Percentiles rank a stretch among this genome's conserved stretches.
Conservation (phyloP, 202 grass and related monocot genomes). For the Elaeis oleifera region DNA sequence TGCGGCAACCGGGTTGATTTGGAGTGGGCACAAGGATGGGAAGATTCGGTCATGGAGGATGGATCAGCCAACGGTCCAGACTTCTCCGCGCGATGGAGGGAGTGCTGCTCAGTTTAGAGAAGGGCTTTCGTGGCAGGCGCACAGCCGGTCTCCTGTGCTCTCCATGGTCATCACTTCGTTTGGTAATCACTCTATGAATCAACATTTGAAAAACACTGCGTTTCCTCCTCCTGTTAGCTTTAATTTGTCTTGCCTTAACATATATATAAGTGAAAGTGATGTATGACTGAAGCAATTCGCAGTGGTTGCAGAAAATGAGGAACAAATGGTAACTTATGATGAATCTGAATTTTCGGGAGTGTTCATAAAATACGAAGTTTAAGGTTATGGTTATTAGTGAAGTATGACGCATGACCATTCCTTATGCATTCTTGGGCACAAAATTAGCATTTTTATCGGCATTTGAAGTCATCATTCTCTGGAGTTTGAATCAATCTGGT, state of each 20-base stretch:
- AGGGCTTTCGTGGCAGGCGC: conserved; percentile 54
- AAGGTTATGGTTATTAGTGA: too few species aligned
- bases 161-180: conserved; percentile 54
- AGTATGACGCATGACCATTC: too few species aligned
- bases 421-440: too few species aligned
- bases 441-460: too few species aligned
- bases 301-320: too few species aligned
- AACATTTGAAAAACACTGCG: not conserved
- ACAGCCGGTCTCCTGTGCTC: conserved; percentile 42
- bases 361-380: too few species aligned
- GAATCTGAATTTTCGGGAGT: too few species aligned
- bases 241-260: not conserved
- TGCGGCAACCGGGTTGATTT: conserved; percentile 42
- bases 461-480: too few species aligned
- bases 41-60: conserved; percentile 51
- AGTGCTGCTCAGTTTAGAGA: conserved; percentile 27
- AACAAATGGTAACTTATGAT: too few species aligned
- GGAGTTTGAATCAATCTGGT: too few species aligned
- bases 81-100: not conserved
- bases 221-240: conserved; percentile 7
- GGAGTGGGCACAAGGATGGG: conserved; percentile 73
- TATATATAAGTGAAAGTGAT: not conserved
- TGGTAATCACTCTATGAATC: conserved; percentile 31
- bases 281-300: too few species aligned
- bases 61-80: conserved; percentile 11